These are phyloP conservation scores for Neobulgaria alba DNA, from an alignment of 2,329 filamentous ascomycete species.

Conservation along the genomic window DNA sequence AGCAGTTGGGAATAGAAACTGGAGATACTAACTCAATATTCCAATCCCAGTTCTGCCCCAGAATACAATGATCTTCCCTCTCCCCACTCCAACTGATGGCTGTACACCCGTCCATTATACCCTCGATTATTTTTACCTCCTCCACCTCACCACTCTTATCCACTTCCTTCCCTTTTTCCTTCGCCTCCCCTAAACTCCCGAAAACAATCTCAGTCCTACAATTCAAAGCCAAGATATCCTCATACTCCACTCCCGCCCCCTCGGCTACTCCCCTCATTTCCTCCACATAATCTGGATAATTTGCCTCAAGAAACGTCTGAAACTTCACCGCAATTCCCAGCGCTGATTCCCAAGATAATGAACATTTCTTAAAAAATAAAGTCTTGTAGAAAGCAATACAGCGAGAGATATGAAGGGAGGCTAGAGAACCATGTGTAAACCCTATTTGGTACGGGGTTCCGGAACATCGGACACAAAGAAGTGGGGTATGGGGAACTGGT, in stretches of 20 bases:
- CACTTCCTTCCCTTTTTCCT: no score
- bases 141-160: not conserved
- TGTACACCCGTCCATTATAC: constrained; percentile 42
- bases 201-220: constrained; percentile 43
- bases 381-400: not conserved
- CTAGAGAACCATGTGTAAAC: constrained; percentile 23
- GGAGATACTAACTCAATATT: not conserved
- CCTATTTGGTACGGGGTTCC: constrained; percentile 27
- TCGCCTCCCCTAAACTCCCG: no score
- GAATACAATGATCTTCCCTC: constrained; percentile 20
- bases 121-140: no score
- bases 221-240: constrained; percentile 41
- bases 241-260: constrained; percentile 31
- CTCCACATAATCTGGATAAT: constrained; percentile 16
- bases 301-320: constrained; percentile 3
- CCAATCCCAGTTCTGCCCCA: constrained; percentile 25
- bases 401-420: not conserved
- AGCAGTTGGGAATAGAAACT: not conserved
- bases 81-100: constrained; percentile 33
- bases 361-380: constrained; percentile 10
- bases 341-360: constrained; percentile 26
- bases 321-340: constrained; percentile 8
- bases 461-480: not conserved
- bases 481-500: not conserved
- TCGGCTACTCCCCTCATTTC: constrained; percentile 38